Evolutionary conservation across 129 eudicot genomes (phyloP).

Genomic region (Tagetes patula): DNA sequence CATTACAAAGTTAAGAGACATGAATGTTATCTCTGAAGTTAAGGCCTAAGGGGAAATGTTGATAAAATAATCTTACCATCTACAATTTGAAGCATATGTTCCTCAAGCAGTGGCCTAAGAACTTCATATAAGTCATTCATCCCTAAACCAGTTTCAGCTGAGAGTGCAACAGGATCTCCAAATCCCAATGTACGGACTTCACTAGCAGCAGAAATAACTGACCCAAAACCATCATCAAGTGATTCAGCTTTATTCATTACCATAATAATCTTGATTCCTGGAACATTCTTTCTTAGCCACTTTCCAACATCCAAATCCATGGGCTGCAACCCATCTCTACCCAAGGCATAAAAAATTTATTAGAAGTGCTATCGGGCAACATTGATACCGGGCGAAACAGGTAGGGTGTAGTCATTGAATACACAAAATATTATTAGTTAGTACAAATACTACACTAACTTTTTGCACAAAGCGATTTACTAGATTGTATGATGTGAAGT

Average conservation of each 20-base stretch:
- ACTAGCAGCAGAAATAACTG: conserved; percentile 76
- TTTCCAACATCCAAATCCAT: conserved; percentile 98
- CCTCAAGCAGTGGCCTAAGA: conserved; percentile 78
- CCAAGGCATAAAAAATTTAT: conserved; percentile 12
- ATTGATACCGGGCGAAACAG: neutral
- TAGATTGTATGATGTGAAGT: neutral
- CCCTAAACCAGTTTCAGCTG: conserved; percentile 97
- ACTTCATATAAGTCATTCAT: conserved; percentile 69
- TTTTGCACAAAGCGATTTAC: neutral
- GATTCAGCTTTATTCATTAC: conserved; percentile 93
- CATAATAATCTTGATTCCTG: conserved; percentile 68
- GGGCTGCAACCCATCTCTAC: conserved; percentile 88
- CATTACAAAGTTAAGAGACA: neutral
- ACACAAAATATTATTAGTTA: neutral
- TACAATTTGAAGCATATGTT: conserved; percentile 50
- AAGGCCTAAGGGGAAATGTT: neutral
- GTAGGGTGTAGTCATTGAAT: neutral
- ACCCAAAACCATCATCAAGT: conserved; percentile 68
- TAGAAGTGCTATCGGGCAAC: neutral
- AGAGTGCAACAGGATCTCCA: conserved; percentile 88
- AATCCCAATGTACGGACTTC: conserved; percentile 84
- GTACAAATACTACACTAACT: neutral
- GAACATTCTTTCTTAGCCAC: conserved; percentile 86
- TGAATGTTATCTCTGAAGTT: neutral
- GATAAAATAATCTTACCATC: conserved; percentile 41